Conservation (phyloP, 805 yeast species). For the Cyberlindnera xishuangbannaensis region DNA sequence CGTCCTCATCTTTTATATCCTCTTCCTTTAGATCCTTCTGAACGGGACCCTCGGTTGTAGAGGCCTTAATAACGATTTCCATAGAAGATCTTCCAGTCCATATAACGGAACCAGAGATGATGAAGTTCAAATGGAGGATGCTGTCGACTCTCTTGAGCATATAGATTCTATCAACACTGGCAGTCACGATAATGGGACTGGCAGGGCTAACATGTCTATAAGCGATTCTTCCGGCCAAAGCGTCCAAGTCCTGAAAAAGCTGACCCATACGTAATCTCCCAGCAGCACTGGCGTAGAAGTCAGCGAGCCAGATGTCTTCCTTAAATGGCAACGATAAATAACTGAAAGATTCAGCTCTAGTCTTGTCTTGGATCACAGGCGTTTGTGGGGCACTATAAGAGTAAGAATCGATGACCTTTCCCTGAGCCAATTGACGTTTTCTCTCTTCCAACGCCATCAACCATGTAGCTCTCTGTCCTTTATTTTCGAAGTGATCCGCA, state of each 20-base stretch:
- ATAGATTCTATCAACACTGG: slow-evolving; percentile 87
- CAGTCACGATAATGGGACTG: slow-evolving; percentile 92
- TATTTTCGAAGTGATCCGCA: slow-evolving; percentile 20
- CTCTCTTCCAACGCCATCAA: slow-evolving; percentile 75
- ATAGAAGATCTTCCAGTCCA: slow-evolving; percentile 95
- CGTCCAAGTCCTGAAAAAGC: slow-evolving; percentile 89
- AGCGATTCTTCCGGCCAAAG: slow-evolving; percentile 90
- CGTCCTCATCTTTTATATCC: slow-evolving; percentile 56
- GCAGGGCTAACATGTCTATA: slow-evolving; percentile 93
- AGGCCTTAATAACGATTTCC: slow-evolving; percentile 91
- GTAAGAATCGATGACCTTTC: slow-evolving; percentile 65
- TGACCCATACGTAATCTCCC: slow-evolving; percentile 94
- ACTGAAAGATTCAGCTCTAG: slow-evolving; percentile 72
- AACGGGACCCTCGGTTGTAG: slow-evolving; percentile 55
- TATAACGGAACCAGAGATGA: slow-evolving; percentile 84
- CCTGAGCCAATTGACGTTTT: slow-evolving; percentile 62
- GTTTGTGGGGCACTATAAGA: slow-evolving; percentile 70
- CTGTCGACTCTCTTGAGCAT: slow-evolving; percentile 82
- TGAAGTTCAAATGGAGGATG: slow-evolving; percentile 65
- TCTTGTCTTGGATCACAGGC: slow-evolving; percentile 62
- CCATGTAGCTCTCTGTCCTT: slow-evolving; percentile 64
- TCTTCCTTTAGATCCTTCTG: slow-evolving; percentile 51
- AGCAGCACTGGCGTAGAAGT: slow-evolving; percentile 80
- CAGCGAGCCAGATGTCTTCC: slow-evolving; percentile 76
- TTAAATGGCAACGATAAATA: slow-evolving; percentile 74